Evolutionary conservation across 352 stramenopile species (phyloP).

Genomic region (Hyphochytrium catenoides): DNA sequence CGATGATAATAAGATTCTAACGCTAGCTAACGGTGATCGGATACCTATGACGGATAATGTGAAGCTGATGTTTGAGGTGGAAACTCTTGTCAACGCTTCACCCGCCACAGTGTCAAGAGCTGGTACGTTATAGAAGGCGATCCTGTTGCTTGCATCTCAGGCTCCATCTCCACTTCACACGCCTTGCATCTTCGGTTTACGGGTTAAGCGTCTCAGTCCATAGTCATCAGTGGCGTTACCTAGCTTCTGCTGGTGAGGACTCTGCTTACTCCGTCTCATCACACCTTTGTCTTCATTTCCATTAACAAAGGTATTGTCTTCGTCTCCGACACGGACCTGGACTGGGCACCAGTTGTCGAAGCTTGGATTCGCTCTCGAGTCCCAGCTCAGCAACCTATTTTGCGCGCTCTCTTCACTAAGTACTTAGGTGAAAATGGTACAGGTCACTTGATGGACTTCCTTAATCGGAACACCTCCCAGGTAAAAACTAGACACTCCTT

Average conservation of each 20-base stretch:
- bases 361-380: conserved; percentile 84
- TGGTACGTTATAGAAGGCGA: no score
- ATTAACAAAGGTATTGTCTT: conserved; percentile 80
- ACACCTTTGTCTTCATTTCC: background rate
- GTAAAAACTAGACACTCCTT: no score
- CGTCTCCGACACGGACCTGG: conserved; percentile 90
- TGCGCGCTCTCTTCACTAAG: conserved; percentile 78
- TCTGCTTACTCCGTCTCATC: no score
- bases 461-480: conserved; percentile 73
- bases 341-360: conserved; percentile 87
- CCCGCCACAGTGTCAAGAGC: conserved; percentile 85
- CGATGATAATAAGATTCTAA: conserved; percentile 94
- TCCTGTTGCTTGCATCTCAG: no score
- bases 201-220: no score
- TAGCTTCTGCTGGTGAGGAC: no score
- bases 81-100: conserved; percentile 88
- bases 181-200: no score
- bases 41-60: conserved; percentile 97
- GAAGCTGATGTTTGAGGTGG: conserved; percentile 91
- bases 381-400: conserved; percentile 50
- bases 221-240: no score
- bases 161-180: no score
- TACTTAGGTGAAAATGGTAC: conserved; percentile 86
- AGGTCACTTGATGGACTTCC: conserved; percentile 84
- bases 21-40: conserved; percentile 85